A percentile compares a stretch with the other conserved stretches of the same genome.
Conservation (phyloP, 257 asterid species). For the Capsicum rhomboideum region DNA sequence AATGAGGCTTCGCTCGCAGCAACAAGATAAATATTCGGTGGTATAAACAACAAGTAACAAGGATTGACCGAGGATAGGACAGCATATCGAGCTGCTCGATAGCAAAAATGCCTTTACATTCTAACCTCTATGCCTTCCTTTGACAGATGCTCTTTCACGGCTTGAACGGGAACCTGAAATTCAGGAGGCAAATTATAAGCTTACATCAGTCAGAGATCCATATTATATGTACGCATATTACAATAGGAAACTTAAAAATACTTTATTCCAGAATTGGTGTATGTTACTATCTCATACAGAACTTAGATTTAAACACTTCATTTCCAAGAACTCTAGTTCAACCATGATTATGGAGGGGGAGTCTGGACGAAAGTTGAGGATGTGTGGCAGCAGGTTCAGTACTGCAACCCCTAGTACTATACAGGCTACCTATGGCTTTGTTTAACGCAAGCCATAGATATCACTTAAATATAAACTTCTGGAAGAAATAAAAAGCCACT, state of each 20-base stretch:
- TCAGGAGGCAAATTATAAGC: not conserved
- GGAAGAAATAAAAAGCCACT: not conserved
- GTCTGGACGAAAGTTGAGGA: too few species aligned
- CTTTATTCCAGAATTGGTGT: not conserved
- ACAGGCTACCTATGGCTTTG: not conserved
- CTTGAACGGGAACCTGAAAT: conserved; percentile 52
- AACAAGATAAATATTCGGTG: not conserved
- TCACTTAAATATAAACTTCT: not conserved
- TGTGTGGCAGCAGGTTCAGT: too few species aligned
- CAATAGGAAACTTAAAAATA: not conserved
- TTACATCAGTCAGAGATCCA: not conserved
- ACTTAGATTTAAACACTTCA: not conserved
- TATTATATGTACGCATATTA: not conserved
- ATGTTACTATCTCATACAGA: not conserved
- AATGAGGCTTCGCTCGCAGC: not conserved
- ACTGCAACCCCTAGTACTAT: not conserved
- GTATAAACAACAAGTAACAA: not conserved
- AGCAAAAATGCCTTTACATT: conserved; percentile 7
- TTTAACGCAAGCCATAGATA: not conserved
- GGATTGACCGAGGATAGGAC: not conserved
- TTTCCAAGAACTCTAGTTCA: not conserved
- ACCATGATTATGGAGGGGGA: not conserved
- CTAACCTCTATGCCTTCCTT: conserved; percentile 55
- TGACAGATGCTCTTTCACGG: conserved; percentile 54
- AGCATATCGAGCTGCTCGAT: not conserved